phyloP scores from a whole-genome alignment of 129 eudicot species.

The Helianthus tuberosus region DNA sequence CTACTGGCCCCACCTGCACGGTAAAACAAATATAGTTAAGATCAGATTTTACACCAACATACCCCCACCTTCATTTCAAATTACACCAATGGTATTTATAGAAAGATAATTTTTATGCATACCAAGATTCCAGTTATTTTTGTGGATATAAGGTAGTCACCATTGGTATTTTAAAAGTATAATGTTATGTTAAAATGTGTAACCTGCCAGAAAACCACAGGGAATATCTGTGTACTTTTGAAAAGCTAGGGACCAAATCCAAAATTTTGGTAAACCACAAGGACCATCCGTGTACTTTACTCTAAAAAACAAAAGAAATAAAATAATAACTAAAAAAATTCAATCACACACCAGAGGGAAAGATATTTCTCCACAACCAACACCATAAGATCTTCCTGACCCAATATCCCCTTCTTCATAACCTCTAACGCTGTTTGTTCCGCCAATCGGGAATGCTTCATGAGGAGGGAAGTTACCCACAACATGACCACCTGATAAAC shows the following conservation, averaged over 20 bases:
- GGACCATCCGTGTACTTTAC: too few relatives aligned
- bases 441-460: slow-evolving; percentile 97
- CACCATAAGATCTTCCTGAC: slow-evolving; percentile 88
- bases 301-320: too few relatives aligned
- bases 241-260: too few relatives aligned
- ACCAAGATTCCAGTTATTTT: neutral
- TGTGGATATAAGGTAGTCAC: neutral
- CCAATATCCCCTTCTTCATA: slow-evolving; percentile 99
- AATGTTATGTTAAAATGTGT: neutral
- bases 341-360: slow-evolving; percentile 74
- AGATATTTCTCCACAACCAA: slow-evolving; percentile 93
- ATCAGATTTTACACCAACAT: neutral
- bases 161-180: neutral
- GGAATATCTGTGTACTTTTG: too few relatives aligned
- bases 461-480: slow-evolving; percentile 95
- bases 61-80: neutral
- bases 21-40: neutral
- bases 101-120: neutral
- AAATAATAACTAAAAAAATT: neutral
- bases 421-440: slow-evolving; percentile 97
- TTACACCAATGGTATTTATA: neutral
- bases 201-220: neutral
- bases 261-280: too few relatives aligned
- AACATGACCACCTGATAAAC: slow-evolving; percentile 95
- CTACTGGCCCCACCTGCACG: slow-evolving; percentile 73